Evolutionary conservation across 1,139 yeast species (phyloP).

Genomic region (Debaryomycetaceae sp.): DNA sequence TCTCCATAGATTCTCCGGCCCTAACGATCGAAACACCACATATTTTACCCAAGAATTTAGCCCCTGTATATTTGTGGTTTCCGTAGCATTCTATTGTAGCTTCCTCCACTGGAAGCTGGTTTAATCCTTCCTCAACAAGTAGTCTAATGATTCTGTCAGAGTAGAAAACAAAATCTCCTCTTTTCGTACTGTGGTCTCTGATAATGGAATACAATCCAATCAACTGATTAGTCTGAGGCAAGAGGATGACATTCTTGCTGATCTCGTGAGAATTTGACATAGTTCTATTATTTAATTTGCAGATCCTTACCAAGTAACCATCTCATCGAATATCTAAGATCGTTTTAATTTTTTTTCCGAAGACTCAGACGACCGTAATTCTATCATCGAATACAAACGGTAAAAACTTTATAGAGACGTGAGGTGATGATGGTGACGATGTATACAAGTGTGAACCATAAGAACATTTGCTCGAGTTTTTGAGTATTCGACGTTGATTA

Average conservation of each 20-base stretch:
- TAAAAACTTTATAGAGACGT: too few relatives aligned
- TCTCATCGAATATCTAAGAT: background rate
- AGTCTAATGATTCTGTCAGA: conserved; percentile 91
- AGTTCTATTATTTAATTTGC: background rate
- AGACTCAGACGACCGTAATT: too few relatives aligned
- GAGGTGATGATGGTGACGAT: too few relatives aligned
- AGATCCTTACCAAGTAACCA: background rate
- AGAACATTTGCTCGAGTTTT: too few relatives aligned
- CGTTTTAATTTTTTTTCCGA: background rate
- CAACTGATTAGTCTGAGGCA: conserved; percentile 88
- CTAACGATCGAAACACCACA: conserved; percentile 97
- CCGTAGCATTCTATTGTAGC: conserved; percentile 72
- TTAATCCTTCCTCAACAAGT: conserved; percentile 90
- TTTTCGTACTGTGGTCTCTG: conserved; percentile 70
- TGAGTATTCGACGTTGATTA: too few relatives aligned
- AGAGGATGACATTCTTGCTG: conserved; percentile 56
- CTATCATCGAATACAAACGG: too few relatives aligned
- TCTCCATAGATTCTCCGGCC: conserved; percentile 99
- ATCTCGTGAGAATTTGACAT: conserved; percentile 24
- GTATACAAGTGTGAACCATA: too few relatives aligned
- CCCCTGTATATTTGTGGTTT: conserved; percentile 71
- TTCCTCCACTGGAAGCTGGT: conserved; percentile 81
- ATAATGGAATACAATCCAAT: conserved; percentile 85
- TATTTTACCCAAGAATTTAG: conserved; percentile 80
- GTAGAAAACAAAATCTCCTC: conserved; percentile 93